phyloP scores from a whole-genome alignment of 2,329 filamentous ascomycete genomes.

The Exophiala oligosperma region DNA sequence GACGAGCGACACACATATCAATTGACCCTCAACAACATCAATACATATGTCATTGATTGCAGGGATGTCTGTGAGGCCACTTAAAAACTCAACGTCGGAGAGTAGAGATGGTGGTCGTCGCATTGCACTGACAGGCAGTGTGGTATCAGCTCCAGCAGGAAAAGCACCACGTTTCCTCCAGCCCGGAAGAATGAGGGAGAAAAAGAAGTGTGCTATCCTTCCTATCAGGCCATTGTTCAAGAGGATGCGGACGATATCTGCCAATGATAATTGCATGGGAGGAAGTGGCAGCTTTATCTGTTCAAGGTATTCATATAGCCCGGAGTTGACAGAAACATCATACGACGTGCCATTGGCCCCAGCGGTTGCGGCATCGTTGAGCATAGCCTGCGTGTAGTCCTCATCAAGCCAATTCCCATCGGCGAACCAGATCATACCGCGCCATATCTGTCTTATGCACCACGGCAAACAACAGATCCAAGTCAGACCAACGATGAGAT shows the following conservation, averaged over 20 bases:
- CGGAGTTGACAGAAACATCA: constrained; percentile 5
- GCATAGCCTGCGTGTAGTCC: constrained; percentile 3
- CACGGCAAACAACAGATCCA: constrained; percentile 90
- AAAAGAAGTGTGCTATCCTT: constrained; percentile 14
- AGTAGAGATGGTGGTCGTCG: constrained; percentile 50
- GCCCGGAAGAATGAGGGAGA: constrained; percentile 13
- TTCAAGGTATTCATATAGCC: constrained; percentile 13
- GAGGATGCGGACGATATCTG: constrained; percentile 17
- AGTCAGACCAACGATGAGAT: constrained; percentile 74
- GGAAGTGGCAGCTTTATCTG: constrained; percentile 17
- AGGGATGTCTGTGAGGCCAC: constrained; percentile 63
- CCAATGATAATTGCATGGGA: constrained; percentile 20
- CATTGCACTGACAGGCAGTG: constrained; percentile 7
- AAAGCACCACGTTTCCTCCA: not conserved
- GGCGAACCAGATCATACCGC: constrained; percentile 90
- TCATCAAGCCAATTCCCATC: constrained; percentile 65
- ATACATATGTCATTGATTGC: constrained; percentile 76
- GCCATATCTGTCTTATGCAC: constrained; percentile 88
- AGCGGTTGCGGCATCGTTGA: constrained; percentile 9
- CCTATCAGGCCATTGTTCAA: constrained; percentile 18
- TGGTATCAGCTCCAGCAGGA: constrained; percentile 5
- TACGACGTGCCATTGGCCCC: not conserved
- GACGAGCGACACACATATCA: constrained; percentile 89
- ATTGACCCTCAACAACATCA: constrained; percentile 83
- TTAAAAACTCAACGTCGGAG: constrained; percentile 60